phyloP scores from a whole-genome alignment of 176 grass and related monocot genomes.

The Melocanna baccifera region DNA sequence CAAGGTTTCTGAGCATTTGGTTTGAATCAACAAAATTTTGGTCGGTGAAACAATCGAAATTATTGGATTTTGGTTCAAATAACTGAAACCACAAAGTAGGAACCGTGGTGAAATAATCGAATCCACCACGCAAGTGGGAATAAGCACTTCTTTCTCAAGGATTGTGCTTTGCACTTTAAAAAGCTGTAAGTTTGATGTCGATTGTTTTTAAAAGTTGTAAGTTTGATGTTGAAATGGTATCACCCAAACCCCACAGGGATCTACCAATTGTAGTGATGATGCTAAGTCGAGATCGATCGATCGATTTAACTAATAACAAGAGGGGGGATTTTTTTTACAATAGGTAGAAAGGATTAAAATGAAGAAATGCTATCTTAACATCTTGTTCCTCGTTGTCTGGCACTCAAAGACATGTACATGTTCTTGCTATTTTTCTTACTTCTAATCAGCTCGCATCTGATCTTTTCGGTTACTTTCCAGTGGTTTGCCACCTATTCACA shows the following conservation, averaged over 20 bases:
- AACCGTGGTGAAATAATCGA: constrained; percentile 2
- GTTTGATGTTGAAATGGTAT: constrained; percentile 20
- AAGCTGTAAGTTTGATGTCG: neutral
- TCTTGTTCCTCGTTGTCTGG: constrained; percentile 68
- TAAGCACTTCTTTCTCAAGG: neutral
- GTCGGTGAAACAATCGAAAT: neutral
- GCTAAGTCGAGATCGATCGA: constrained; percentile 34
- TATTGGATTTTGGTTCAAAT: neutral
- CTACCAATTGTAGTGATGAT: constrained; percentile 28
- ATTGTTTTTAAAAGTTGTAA: neutral
- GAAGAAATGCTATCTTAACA: constrained; percentile 32
- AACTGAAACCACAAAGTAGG: neutral
- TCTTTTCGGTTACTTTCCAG: constrained; percentile 58
- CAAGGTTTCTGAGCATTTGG: neutral
- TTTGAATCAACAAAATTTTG: neutral
- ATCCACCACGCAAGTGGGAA: constrained; percentile 16
- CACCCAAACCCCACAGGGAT: constrained; percentile 1
- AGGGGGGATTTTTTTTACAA: neutral
- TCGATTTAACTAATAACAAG: constrained; percentile 21
- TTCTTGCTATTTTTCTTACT: constrained; percentile 37
- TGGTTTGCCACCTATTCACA: constrained; percentile 47
- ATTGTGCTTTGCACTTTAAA: neutral
- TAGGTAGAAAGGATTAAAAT: neutral
- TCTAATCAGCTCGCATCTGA: constrained; percentile 36
- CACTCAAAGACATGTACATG: constrained; percentile 92